These are phyloP conservation scores for Kwoniella newhampshirensis DNA, from an alignment of 768 basidiomycete species.

Conservation along the genomic window DNA sequence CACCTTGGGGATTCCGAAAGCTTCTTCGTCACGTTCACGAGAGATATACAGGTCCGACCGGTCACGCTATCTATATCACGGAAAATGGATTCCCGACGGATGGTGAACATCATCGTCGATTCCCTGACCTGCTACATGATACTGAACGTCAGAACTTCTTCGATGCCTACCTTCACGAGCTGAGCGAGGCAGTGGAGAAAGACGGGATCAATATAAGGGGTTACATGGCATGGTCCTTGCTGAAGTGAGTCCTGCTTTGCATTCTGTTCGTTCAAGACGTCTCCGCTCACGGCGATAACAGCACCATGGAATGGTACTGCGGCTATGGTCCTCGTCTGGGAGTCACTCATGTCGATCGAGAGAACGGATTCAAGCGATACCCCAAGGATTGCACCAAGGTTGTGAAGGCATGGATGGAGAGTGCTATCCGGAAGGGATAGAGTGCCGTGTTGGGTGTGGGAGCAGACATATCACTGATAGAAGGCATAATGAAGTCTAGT, in stretches of 20 bases:
- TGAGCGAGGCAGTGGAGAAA: constrained; percentile 30
- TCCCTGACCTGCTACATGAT: constrained; percentile 31
- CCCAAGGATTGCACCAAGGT: constrained; percentile 45
- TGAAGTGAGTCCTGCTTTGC: constrained; percentile 26
- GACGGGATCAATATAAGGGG: constrained; percentile 33
- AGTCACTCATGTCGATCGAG: constrained; percentile 30
- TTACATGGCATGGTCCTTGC: constrained; percentile 39
- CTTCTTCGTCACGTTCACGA: constrained; percentile 29
- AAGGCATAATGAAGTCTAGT: too few relatives aligned
- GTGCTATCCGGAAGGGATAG: too few relatives aligned
- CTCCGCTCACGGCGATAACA: neutral
- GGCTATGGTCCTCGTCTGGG: constrained; percentile 25
- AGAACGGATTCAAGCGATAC: constrained; percentile 30
- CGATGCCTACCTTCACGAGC: constrained; percentile 28
- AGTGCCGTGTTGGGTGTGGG: too few relatives aligned
- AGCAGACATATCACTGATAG: too few relatives aligned
- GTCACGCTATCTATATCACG: constrained; percentile 33
- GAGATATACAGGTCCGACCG: constrained; percentile 22
- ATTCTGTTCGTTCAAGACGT: neutral
- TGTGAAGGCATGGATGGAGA: too few relatives aligned
- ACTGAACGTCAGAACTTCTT: constrained; percentile 32
- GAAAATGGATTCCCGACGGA: constrained; percentile 37
- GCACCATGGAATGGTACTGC: constrained; percentile 33
- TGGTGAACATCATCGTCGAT: constrained; percentile 17
- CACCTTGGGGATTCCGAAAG: constrained; percentile 47